Conservation (phyloP, 306 rosid genomes). For the Fragaria ananassa region DNA sequence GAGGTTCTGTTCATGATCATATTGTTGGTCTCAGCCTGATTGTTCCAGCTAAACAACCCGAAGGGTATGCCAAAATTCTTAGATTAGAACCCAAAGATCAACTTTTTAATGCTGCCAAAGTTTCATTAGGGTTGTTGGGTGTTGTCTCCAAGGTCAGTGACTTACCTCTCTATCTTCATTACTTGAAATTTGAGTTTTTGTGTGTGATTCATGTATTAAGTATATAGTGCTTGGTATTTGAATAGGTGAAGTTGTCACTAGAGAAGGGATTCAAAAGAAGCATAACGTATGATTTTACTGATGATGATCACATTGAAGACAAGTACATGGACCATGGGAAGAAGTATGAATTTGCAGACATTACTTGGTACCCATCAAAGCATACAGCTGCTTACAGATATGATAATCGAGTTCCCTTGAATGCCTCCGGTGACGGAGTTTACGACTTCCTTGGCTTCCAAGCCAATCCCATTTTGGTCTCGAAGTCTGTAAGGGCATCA, state of each 20-base stretch:
- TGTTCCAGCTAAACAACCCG: constrained; percentile 48
- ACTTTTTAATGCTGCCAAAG: constrained; percentile 54
- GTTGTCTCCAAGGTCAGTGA: constrained; percentile 66
- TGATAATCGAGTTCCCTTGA: constrained; percentile 55
- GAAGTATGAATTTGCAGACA: constrained; percentile 62
- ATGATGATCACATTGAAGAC: constrained; percentile 46
- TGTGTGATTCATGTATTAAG: not conserved
- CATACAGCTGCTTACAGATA: constrained; percentile 57
- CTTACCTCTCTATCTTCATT: not conserved
- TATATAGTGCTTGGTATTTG: not conserved
- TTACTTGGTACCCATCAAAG: constrained; percentile 75
- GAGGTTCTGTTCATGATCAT: constrained; percentile 71
- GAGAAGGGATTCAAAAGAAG: constrained; percentile 69
- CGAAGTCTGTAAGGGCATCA: constrained; percentile 49
- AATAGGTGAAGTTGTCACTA: constrained; percentile 57
- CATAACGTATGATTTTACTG: constrained; percentile 45
- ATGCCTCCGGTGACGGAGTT: constrained; percentile 44
- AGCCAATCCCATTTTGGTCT: constrained; percentile 39
- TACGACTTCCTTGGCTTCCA: constrained; percentile 73
- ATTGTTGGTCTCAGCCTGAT: constrained; percentile 49
- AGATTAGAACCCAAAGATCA: constrained; percentile 36
- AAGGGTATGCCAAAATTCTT: constrained; percentile 60
- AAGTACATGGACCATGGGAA: constrained; percentile 47
- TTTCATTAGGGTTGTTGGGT: constrained; percentile 64
- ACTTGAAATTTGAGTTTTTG: not conserved